phyloP scores from a whole-genome alignment of 208 protist species.

The Crithidia bombi region DNA sequence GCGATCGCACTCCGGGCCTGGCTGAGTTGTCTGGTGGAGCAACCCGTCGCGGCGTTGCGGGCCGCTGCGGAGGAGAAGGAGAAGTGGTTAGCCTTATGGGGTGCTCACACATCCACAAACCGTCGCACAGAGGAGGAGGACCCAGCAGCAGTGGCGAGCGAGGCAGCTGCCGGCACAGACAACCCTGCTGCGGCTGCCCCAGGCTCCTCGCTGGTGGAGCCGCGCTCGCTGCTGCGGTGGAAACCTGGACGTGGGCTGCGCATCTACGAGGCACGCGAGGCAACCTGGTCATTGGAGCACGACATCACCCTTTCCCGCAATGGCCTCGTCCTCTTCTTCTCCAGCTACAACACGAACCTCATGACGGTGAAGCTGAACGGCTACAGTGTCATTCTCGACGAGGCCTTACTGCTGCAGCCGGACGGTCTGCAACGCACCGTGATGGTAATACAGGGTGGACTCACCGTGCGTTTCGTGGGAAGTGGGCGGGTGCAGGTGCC shows the following conservation, averaged over 20 bases:
- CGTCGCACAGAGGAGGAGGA: background rate
- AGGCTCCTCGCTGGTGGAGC: background rate
- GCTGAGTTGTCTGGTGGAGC: conserved; percentile 35
- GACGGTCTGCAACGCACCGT: conserved; percentile 42
- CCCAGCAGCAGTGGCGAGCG: background rate
- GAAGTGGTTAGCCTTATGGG: conserved; percentile 11
- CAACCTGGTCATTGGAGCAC: conserved; percentile 31
- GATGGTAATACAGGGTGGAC: conserved; percentile 66
- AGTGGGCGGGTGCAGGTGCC: conserved; percentile 64
- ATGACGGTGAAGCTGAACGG: conserved; percentile 72
- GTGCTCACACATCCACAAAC: background rate
- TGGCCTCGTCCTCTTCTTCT: conserved; percentile 68
- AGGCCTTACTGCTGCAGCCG: conserved; percentile 30
- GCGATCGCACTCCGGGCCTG: conserved; percentile 26
- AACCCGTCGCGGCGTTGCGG: conserved; percentile 24
- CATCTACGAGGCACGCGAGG: conserved; percentile 30
- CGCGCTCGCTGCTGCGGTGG: conserved; percentile 20
- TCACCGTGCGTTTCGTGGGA: conserved; percentile 73
- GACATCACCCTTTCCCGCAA: conserved; percentile 41
- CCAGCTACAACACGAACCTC: conserved; percentile 65
- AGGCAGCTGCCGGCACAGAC: background rate
- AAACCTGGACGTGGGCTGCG: conserved; percentile 25
- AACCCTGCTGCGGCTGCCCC: background rate
- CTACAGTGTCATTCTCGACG: conserved; percentile 56
- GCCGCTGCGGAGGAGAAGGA: conserved; percentile 27